Percentiles rank a stretch among this genome's conserved stretches.
These are phyloP conservation scores for Pichia rugopelliculosa DNA, from an alignment of 805 yeast species.

Conservation along the genomic window DNA sequence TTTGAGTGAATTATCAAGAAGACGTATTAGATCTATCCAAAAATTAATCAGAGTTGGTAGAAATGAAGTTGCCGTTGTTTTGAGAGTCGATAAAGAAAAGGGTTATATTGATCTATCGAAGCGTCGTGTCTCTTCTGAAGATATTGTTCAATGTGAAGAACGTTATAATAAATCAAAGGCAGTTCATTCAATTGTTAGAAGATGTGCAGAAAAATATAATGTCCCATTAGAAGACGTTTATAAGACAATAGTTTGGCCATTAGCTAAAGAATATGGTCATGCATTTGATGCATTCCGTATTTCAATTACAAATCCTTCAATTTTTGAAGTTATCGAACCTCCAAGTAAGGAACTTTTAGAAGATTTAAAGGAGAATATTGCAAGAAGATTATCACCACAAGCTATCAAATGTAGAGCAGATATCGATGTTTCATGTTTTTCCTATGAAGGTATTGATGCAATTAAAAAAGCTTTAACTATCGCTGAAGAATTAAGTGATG, in stretches of 20 bases:
- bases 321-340: conserved; percentile 64
- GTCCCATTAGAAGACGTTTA: conserved; percentile 80
- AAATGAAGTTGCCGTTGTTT: conserved; percentile 95
- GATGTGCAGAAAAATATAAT: conserved; percentile 95
- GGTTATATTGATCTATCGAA: conserved; percentile 97
- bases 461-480: conserved; percentile 81
- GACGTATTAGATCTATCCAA: conserved; percentile 97
- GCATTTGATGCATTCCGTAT: conserved; percentile 96
- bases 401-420: conserved; percentile 98
- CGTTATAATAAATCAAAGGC: conserved; percentile 94
- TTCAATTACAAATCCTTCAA: conserved; percentile 85
- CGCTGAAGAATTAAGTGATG: conserved; percentile 80
- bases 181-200: conserved; percentile 95
- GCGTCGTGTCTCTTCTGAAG: conserved; percentile 97
- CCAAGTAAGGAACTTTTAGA: conserved; percentile 70
- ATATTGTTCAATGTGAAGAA: conserved; percentile 95
- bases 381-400: conserved; percentile 94
- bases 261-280: conserved; percentile 91
- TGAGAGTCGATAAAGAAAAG: conserved; percentile 97
- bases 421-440: conserved; percentile 93
- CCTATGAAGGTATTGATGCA: conserved; percentile 97
- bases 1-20: conserved; percentile 91
- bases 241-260: conserved; percentile 93
- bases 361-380: conserved; percentile 80
- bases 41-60: conserved; percentile 96